Evolutionary conservation across 2,329 filamentous ascomycete species (phyloP).

Genomic region (Fusarium pilosicola): DNA sequence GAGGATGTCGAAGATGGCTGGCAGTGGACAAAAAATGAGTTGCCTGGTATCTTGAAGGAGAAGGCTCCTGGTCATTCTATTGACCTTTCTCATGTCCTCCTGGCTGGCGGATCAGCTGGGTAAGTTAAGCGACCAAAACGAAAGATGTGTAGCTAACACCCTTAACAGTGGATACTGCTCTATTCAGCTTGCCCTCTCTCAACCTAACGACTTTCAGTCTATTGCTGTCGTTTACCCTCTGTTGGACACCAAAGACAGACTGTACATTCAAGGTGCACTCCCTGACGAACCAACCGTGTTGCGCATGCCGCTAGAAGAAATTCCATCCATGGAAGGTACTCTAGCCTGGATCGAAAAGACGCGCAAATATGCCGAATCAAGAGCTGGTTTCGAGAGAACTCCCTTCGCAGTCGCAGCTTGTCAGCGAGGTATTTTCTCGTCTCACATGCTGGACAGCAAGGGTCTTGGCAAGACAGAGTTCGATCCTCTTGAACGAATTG

Average conservation of each 20-base stretch:
- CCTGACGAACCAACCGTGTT: constrained; percentile 19
- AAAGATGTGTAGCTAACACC: not conserved
- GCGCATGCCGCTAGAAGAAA: constrained; percentile 5
- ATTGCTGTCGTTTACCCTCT: constrained; percentile 36
- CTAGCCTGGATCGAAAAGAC: constrained; percentile 35
- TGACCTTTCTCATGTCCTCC: constrained; percentile 25
- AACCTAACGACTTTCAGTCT: constrained; percentile 33
- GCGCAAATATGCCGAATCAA: not conserved
- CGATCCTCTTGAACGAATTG: constrained; percentile 29
- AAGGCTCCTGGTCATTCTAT: constrained; percentile 8
- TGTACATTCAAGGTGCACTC: constrained; percentile 16
- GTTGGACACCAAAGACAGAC: constrained; percentile 32
- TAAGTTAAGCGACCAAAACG: not conserved
- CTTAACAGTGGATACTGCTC: constrained; percentile 35
- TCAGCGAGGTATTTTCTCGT: constrained; percentile 28
- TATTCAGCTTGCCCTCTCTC: constrained; percentile 32
- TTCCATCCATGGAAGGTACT: constrained; percentile 18
- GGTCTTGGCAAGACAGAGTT: not conserved
- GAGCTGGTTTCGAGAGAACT: constrained; percentile 20
- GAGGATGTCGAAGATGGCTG: constrained; percentile 44
- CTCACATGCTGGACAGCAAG: constrained; percentile 27
- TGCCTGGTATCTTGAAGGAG: constrained; percentile 1
- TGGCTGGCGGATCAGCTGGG: constrained; percentile 38
- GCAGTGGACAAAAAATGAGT: constrained; percentile 33
- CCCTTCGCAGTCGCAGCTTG: constrained; percentile 12